Evolutionary conservation across 192 early-diverging fungal species (phyloP).

Genomic region (Physocladia obscura): DNA sequence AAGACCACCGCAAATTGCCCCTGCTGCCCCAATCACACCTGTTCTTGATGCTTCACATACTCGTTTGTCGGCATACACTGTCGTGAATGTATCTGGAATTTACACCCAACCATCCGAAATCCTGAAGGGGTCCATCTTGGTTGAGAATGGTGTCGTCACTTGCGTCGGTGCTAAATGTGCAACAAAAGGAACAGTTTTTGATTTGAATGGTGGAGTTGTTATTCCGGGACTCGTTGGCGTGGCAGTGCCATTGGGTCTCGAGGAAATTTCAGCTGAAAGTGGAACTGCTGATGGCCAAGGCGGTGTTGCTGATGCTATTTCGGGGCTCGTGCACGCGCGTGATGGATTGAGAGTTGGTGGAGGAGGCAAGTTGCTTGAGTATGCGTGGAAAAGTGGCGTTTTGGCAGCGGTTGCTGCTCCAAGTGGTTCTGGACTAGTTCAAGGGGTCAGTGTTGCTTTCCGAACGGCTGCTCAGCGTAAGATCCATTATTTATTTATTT

Average conservation of each 20-base stretch:
- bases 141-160: conserved; percentile 56
- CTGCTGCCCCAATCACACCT: background rate
- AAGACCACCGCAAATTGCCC: background rate
- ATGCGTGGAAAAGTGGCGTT: conserved; percentile 39
- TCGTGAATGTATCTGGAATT: conserved; percentile 47
- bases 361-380: conserved; percentile 11
- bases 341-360: conserved; percentile 66
- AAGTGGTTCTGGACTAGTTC: conserved; percentile 48
- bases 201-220: conserved; percentile 61
- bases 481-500: conserved; percentile 45
- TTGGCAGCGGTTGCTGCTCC: conserved; percentile 61
- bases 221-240: conserved; percentile 64
- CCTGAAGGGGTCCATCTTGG: conserved; percentile 46
- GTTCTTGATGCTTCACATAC: background rate
- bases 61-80: conserved; percentile 12
- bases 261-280: conserved; percentile 64
- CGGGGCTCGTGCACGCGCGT: conserved; percentile 46
- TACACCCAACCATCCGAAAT: conserved; percentile 35
- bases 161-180: conserved; percentile 48
- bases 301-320: conserved; percentile 25
- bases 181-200: conserved; percentile 34
- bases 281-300: conserved; percentile 60
- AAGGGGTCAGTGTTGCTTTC: conserved; percentile 68
- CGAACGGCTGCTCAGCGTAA: conserved; percentile 57
- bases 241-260: conserved; percentile 51